A percentile compares a stretch with the other conserved stretches of the same genome.
Evolutionary conservation across 345 rosid genomes (phyloP).

Genomic region (Mallotus nudiflorus): DNA sequence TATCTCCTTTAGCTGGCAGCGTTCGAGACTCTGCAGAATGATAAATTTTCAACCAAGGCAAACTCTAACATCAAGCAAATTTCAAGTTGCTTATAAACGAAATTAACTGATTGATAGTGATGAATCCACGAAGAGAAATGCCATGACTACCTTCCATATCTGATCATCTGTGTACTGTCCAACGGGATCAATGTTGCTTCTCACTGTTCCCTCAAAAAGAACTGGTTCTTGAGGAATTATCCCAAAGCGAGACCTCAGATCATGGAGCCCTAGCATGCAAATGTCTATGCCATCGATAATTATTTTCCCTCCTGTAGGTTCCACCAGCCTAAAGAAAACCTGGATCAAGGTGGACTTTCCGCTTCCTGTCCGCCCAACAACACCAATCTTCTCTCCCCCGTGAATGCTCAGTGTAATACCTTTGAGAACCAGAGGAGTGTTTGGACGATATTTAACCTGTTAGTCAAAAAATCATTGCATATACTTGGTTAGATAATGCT

Average conservation of each 20-base stretch:
- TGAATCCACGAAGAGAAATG: conserved; percentile 5
- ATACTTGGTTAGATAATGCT: background rate
- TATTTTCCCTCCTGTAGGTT: conserved; percentile 79
- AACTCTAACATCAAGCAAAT: background rate
- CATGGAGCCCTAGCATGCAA: conserved; percentile 69
- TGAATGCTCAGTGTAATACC: conserved; percentile 72
- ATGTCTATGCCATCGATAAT: conserved; percentile 84
- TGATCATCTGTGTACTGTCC: conserved; percentile 80
- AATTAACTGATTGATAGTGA: no score
- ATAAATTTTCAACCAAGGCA: background rate
- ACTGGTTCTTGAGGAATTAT: conserved; percentile 98
- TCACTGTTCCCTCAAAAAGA: conserved; percentile 91
- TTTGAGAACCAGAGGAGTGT: conserved; percentile 82
- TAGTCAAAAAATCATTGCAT: conserved; percentile 12
- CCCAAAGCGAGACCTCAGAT: conserved; percentile 88
- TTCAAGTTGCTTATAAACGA: no score
- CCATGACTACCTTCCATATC: conserved; percentile 74
- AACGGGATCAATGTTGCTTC: conserved; percentile 87
- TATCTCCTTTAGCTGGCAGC: conserved; percentile 86
- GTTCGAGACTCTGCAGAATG: conserved; percentile 64
- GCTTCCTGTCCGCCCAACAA: conserved; percentile 94
- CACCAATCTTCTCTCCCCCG: conserved; percentile 89
- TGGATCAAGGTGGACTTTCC: conserved; percentile 94
- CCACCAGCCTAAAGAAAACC: conserved; percentile 87
- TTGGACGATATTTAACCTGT: conserved; percentile 89